These are phyloP conservation scores for Talaromyces borbonicus DNA, from an alignment of 495 filamentous ascomycete genomes.

Conservation along the genomic window DNA sequence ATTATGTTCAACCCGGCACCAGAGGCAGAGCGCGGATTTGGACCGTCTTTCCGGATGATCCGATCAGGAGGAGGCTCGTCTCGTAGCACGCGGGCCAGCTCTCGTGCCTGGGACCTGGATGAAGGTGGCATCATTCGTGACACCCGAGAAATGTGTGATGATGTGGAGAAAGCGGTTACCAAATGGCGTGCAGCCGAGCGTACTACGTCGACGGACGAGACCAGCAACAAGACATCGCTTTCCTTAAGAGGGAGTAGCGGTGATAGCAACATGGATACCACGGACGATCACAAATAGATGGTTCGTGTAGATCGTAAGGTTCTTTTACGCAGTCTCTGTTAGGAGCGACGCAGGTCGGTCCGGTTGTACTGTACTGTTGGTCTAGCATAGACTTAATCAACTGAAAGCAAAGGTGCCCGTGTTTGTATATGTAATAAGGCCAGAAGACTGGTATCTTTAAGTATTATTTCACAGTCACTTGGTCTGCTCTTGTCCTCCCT, in stretches of 20 bases:
- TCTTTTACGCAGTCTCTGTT: too few species aligned
- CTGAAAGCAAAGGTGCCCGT: too few species aligned
- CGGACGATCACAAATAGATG: conserved; percentile 17
- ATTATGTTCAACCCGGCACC: conserved; percentile 92
- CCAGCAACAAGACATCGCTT: conserved; percentile 29
- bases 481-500: conserved; percentile 59
- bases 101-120: conserved; percentile 44
- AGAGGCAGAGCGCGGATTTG: conserved; percentile 49
- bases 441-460: neutral
- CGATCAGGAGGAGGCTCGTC: conserved; percentile 23
- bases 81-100: conserved; percentile 33
- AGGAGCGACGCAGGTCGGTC: too few species aligned
- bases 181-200: conserved; percentile 52
- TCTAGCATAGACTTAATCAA: too few species aligned
- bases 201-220: conserved; percentile 27
- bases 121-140: conserved; percentile 77
- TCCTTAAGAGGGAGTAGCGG: conserved; percentile 33
- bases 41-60: conserved; percentile 45
- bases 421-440: too few species aligned
- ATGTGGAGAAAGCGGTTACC: conserved; percentile 54
- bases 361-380: too few species aligned
- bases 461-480: conserved; percentile 13
- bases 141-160: conserved; percentile 70
- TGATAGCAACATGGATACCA: conserved; percentile 32
- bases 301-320: neutral